phyloP scores from a whole-genome alignment of 2,329 filamentous ascomycete species.

The Penicillium sp. region DNA sequence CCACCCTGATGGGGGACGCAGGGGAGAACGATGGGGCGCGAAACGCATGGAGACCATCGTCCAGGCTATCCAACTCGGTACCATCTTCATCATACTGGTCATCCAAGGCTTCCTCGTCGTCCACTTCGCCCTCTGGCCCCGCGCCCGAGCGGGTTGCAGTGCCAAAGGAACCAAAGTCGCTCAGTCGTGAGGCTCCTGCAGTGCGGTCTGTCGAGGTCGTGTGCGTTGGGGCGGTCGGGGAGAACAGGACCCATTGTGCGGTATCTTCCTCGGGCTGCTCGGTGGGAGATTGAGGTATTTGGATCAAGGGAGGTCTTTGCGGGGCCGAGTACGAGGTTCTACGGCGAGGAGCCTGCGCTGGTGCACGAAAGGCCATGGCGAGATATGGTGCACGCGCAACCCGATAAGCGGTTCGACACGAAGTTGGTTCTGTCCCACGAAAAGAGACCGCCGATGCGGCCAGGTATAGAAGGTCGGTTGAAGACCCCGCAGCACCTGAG shows the following conservation, averaged over 20 bases:
- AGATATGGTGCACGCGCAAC: slow-evolving; percentile 1
- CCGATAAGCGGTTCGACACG: slow-evolving; percentile 8
- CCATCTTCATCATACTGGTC: slow-evolving; percentile 54
- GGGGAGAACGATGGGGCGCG: slow-evolving; percentile 58
- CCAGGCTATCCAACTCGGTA: slow-evolving; percentile 87
- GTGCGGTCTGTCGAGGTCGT: slow-evolving; percentile 65
- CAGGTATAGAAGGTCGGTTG: slow-evolving; percentile 6
- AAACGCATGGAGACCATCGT: slow-evolving; percentile 88
- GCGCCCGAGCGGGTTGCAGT: slow-evolving; percentile 62
- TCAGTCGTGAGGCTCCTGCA: slow-evolving; percentile 69
- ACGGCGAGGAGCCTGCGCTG: slow-evolving; percentile 36
- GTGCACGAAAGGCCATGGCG: slow-evolving; percentile 40
- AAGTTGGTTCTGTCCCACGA: slow-evolving; percentile 26
- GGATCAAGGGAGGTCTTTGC: slow-evolving; percentile 26
- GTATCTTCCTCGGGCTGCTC: slow-evolving; percentile 63
- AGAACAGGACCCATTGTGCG: slow-evolving; percentile 96
- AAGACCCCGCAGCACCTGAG: not conserved
- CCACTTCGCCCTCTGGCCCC: slow-evolving; percentile 29
- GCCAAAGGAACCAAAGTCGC: slow-evolving; percentile 76
- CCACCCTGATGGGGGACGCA: slow-evolving; percentile 43
- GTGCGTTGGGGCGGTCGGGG: slow-evolving; percentile 69
- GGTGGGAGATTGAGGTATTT: slow-evolving; percentile 25
- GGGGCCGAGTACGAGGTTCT: slow-evolving; percentile 34
- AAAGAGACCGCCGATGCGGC: slow-evolving; percentile 11
- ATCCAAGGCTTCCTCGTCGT: slow-evolving; percentile 56